phyloP scores from a whole-genome alignment of 2,329 filamentous ascomycete species.

The Venturia aucupariae region DNA sequence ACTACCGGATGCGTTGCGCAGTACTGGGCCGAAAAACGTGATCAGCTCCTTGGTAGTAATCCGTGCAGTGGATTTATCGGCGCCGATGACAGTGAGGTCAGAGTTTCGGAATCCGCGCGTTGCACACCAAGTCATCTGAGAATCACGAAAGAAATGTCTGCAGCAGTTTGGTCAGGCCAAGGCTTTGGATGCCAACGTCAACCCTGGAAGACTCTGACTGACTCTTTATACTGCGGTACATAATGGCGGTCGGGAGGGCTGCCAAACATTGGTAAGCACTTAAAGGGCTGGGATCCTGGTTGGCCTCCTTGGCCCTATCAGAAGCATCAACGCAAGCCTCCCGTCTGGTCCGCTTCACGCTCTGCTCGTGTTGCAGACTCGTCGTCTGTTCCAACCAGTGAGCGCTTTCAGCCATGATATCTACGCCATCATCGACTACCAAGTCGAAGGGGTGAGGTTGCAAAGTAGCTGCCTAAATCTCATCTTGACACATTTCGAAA shows the following conservation, averaged over 20 bases:
- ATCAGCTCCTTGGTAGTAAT: no score
- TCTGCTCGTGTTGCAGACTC: background rate
- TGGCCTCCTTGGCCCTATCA: background rate
- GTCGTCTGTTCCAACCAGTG: background rate
- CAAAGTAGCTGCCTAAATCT: slow-evolving; percentile 2
- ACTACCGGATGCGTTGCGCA: no score
- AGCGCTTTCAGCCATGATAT: background rate
- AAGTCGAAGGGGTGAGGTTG: slow-evolving; percentile 1
- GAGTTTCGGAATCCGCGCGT: background rate
- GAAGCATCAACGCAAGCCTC: background rate
- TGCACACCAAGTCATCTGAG: background rate
- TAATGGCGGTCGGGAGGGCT: background rate
- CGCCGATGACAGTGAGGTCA: background rate
- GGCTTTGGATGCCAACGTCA: background rate
- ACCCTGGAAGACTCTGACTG: background rate
- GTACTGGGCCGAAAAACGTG: no score
- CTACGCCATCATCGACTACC: background rate
- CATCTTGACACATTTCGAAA: background rate
- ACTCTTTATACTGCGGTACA: background rate
- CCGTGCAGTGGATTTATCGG: no score
- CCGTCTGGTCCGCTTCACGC: background rate
- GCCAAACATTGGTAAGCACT: slow-evolving; percentile 4
- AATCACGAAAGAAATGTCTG: background rate
- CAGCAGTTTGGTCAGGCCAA: background rate
- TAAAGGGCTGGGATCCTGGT: background rate